Base-by-base conservation (phyloP, 805 yeast species). In the Kodamaea hsintzibuensis region DNA sequence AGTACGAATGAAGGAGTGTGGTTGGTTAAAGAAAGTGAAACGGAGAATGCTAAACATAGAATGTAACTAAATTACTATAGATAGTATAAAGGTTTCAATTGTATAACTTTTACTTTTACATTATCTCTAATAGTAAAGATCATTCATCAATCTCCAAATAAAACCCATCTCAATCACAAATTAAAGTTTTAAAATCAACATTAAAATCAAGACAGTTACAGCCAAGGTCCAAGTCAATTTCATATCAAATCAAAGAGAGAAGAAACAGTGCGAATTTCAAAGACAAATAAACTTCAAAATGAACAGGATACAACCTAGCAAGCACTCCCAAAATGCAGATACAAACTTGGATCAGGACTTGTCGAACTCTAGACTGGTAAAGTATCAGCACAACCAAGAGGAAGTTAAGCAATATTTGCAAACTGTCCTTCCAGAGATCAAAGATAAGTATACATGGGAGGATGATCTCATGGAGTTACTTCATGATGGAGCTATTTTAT, bases 341-440 rank as follows among this genome's bases (percentile, higher is more conserved):
- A 79, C 89, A 0, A 84, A 86, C 25, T 66, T 87, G 37, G 92
- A 87, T 62, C 84, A 84, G 50, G 91, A 86, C 63, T 67, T 88
- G 42, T 70, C 66, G 33, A 64, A 62, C 10, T 74, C 86, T 0
- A 74, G 93, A 57, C 61, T 66, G 7, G 69, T 71, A 8, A 88
- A 86, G 62, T 88, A 84, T 62, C 69, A 55, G n/a, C 64, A 62
- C 7, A 63, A 66, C 37, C 71, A 74, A 56, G 55, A 48, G 0
- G 78, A 81, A 49, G 79, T 81, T 14, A 78, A 78, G 59, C 59
- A 64, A 5, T 90, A 96, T 91, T 68, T 90, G 1, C 74, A 69
- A 47, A 55, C 65, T 33, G 69, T 71, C 1, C 49, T 60, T 35
- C 45, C 56, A 14, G 55, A 53, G 39, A 12, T 39, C 47, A 42